Evolutionary conservation across 495 filamentous ascomycete genomes (phyloP).

Genomic region (Daldinia decipiens): DNA sequence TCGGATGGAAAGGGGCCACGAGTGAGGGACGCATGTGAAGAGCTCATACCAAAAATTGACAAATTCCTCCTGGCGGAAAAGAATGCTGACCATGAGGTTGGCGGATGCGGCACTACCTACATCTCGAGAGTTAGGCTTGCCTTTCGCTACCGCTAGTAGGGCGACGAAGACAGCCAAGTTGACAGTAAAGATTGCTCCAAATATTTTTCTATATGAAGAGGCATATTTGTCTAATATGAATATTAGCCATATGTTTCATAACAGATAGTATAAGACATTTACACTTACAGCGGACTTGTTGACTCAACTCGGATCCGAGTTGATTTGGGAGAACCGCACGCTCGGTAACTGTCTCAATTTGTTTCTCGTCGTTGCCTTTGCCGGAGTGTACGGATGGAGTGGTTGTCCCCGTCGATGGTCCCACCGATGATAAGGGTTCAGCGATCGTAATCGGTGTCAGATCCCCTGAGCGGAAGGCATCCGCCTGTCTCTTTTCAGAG

Average conservation of each 20-base stretch:
- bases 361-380: constrained; percentile 40
- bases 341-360: constrained; percentile 31
- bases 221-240: constrained; percentile 45
- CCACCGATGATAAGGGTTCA: constrained; percentile 25
- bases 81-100: constrained; percentile 59
- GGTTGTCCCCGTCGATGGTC: constrained; percentile 39
- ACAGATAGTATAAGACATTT: background rate
- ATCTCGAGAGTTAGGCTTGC: constrained; percentile 44
- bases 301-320: constrained; percentile 41
- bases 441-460: constrained; percentile 33
- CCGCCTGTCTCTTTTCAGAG: constrained; percentile 39
- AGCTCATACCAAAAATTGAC: constrained; percentile 76
- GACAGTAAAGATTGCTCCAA: constrained; percentile 43
- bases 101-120: constrained; percentile 56
- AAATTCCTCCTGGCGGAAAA: constrained; percentile 79
- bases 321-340: constrained; percentile 44
- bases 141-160: constrained; percentile 32
- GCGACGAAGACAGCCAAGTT: constrained; percentile 43
- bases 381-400: constrained; percentile 42
- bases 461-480: constrained; percentile 26
- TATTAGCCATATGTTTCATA: constrained; percentile 24
- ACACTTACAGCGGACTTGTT: constrained; percentile 44
- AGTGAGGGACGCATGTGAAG: constrained; percentile 65
- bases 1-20: constrained; percentile 70
- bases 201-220: constrained; percentile 48